Evolutionary conservation across 176 grass and related monocot species (phyloP).

Genomic region (Ensete glaucum): DNA sequence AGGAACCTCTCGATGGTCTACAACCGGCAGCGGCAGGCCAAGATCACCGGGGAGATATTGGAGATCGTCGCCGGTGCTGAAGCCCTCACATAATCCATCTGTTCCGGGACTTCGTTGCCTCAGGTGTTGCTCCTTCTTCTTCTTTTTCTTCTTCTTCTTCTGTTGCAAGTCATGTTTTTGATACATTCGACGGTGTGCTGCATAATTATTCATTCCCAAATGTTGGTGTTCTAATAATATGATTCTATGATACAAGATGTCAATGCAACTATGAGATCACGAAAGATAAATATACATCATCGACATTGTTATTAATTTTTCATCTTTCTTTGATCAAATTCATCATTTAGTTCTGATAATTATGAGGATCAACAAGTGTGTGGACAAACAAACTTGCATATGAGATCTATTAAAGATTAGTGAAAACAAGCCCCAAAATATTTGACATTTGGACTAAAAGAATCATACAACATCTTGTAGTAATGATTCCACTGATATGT

Average conservation of each 20-base stretch:
- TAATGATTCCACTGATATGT: too few species aligned
- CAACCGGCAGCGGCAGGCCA: slow-evolving; percentile 9
- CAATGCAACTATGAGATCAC: neutral
- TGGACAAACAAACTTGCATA: too few species aligned
- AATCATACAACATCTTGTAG: too few species aligned
- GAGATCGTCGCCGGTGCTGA: slow-evolving; percentile 1
- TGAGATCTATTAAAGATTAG: too few species aligned
- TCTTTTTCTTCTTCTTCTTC: neutral
- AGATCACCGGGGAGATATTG: slow-evolving; percentile 13
- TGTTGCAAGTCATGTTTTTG: neutral
- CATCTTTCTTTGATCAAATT: too few species aligned
- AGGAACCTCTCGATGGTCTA: neutral
- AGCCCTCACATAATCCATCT: neutral
- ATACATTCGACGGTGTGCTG: neutral
- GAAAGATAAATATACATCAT: too few species aligned
- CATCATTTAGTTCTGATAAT: too few species aligned
- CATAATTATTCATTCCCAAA: neutral
- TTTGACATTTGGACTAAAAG: too few species aligned
- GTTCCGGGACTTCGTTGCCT: too few species aligned
- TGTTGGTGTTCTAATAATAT: neutral
- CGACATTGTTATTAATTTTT: too few species aligned
- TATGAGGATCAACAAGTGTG: too few species aligned
- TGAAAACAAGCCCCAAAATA: too few species aligned
- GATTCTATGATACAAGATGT: neutral
- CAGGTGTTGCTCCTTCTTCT: neutral